These are phyloP conservation scores for Apophysomyces ossiformis DNA, from an alignment of 371 early-diverging fungal genomes.

Conservation along the genomic window DNA sequence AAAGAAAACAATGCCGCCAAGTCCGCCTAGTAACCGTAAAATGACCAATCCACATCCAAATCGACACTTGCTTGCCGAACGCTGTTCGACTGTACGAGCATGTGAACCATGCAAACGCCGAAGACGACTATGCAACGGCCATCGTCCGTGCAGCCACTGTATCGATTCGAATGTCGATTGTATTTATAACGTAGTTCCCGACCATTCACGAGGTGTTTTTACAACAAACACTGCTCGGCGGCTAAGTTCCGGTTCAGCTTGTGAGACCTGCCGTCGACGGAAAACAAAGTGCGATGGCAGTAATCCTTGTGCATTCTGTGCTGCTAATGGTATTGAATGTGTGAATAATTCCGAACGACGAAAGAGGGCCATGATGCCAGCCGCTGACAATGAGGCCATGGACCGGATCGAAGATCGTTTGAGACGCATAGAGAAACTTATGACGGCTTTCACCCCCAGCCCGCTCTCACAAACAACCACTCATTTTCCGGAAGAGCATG, in stretches of 20 bases:
- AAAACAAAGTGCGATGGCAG: slow-evolving; percentile 50
- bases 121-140: slow-evolving; percentile 18
- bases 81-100: slow-evolving; percentile 13
- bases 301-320: slow-evolving; percentile 42
- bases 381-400: slow-evolving; percentile 37
- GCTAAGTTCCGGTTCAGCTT: slow-evolving; percentile 43
- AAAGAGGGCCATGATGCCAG: slow-evolving; percentile 7
- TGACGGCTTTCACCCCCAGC: slow-evolving; percentile 45
- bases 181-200: slow-evolving; percentile 28
- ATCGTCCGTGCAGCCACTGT: slow-evolving; percentile 19
- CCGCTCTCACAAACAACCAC: slow-evolving; percentile 31
- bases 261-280: slow-evolving; percentile 44
- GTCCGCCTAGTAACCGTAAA: slow-evolving; percentile 15
- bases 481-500: slow-evolving; percentile 8
- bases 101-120: slow-evolving; percentile 21
- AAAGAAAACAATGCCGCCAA: slow-evolving; percentile 7
- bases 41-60: slow-evolving; percentile 13
- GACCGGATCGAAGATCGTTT: slow-evolving; percentile 47
- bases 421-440: slow-evolving; percentile 42
- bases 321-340: slow-evolving; percentile 37
- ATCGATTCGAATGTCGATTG: slow-evolving; percentile 28
- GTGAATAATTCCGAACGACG: slow-evolving; percentile 42
- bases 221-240: slow-evolving; percentile 33
- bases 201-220: slow-evolving; percentile 18
- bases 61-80: slow-evolving; percentile 19